Evolutionary conservation across 176 grass and related monocot species (phyloP).

Genomic region (Bromus sterilis): DNA sequence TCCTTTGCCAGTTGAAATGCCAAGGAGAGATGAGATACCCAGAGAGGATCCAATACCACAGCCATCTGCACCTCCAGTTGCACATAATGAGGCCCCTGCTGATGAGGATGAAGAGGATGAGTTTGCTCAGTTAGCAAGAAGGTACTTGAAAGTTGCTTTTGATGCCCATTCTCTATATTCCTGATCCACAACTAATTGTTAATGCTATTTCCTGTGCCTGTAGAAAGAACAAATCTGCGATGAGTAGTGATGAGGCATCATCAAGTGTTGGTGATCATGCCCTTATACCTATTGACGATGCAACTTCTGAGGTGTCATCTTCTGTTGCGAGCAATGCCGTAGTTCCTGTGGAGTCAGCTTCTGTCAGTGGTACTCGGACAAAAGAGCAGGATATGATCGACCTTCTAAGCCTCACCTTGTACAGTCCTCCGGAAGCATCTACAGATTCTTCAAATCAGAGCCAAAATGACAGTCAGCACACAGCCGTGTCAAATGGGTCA

Average conservation of each 20-base stretch:
- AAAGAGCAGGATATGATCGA: conserved; percentile 96
- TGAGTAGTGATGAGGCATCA: conserved; percentile 42
- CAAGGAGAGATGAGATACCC: conserved; percentile 19
- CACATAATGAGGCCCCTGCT: conserved; percentile 13
- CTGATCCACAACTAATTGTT: conserved; percentile 6
- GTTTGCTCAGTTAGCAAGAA: conserved; percentile 79
- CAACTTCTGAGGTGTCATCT: conserved; percentile 36
- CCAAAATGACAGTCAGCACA: conserved; percentile 21
- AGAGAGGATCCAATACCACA: conserved; percentile 24
- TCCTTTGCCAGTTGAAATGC: conserved; percentile 30
- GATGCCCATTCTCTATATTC: neutral
- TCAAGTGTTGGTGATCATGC: conserved; percentile 57
- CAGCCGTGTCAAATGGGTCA: conserved; percentile 17
- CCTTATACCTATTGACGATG: conserved; percentile 37
- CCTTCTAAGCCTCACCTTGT: conserved; percentile 77
- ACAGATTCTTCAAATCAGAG: conserved; percentile 29
- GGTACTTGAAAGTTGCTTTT: conserved; percentile 34
- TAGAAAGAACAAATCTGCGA: conserved; percentile 49
- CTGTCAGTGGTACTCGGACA: conserved; percentile 22
- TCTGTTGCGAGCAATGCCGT: conserved; percentile 63
- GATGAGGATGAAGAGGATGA: conserved; percentile 76
- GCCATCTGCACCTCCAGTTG: conserved; percentile 10
- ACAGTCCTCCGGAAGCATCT: conserved; percentile 42
- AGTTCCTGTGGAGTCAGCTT: conserved; percentile 38
- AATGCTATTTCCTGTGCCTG: neutral